A percentile compares a stretch with the other conserved stretches of the same genome.
These are phyloP conservation scores for Entophlyctis luteolus DNA, from an alignment of 192 early-diverging fungal species.

Conservation along the genomic window DNA sequence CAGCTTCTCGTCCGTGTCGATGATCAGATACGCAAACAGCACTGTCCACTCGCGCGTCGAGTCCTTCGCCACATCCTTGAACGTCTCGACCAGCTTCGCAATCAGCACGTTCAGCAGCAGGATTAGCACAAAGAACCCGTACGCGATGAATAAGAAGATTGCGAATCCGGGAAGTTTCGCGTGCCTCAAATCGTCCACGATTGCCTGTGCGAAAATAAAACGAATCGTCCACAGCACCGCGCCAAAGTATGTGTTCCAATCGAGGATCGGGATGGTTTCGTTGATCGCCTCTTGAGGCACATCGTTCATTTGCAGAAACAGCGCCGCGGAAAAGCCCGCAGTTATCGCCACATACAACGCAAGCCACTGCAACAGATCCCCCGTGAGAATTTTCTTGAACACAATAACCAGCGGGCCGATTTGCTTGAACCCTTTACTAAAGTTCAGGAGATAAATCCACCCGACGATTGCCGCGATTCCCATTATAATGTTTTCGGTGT, in stretches of 20 bases:
- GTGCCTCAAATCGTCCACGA: neutral
- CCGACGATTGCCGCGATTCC: constrained; percentile 17
- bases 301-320: constrained; percentile 28
- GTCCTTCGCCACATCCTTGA: neutral
- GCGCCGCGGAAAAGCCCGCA: constrained; percentile 12
- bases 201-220: constrained; percentile 15
- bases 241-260: constrained; percentile 7
- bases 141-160: neutral
- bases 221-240: constrained; percentile 3
- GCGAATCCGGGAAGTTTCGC: neutral
- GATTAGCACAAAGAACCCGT: constrained; percentile 8
- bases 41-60: constrained; percentile 11
- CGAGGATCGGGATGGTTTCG: constrained; percentile 7
- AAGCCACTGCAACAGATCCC: constrained; percentile 16
- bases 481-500: constrained; percentile 18
- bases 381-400: constrained; percentile 9
- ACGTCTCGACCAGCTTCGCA: constrained; percentile 14
- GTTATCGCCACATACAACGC: neutral
- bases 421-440: constrained; percentile 14
- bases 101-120: constrained; percentile 23
- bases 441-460: constrained; percentile 20
- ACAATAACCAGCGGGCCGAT: constrained; percentile 23
- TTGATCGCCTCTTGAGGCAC: neutral
- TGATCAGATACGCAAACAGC: constrained; percentile 4
- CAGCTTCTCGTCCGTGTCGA: constrained; percentile 1